A percentile compares a stretch with the other conserved stretches of the same genome.
Conservation (phyloP, 208 protist species). For the Acanthamoeba rhysodes region DNA sequence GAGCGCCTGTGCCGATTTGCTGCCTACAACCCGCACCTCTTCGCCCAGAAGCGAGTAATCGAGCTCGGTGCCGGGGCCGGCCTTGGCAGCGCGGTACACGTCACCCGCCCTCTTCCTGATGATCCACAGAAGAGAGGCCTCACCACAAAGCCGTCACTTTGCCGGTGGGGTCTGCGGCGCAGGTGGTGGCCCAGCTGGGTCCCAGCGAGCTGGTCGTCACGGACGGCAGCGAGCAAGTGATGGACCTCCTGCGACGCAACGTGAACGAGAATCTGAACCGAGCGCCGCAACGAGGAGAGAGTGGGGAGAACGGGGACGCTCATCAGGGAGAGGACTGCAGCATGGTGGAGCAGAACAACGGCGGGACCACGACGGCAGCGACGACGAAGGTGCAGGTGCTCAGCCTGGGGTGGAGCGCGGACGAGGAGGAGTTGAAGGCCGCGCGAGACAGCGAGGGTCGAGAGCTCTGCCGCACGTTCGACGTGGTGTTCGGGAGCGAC, state of each 20-base stretch:
- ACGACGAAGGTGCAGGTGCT: not conserved
- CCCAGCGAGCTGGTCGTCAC: not conserved
- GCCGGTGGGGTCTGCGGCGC: not conserved
- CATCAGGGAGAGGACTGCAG: not conserved
- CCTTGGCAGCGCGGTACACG: not conserved
- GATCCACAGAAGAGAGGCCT: not conserved
- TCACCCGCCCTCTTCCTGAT: not conserved
- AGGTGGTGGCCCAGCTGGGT: not conserved
- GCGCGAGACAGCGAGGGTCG: not conserved
- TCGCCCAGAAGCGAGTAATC: not conserved
- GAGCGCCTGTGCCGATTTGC: slow-evolving; percentile 17
- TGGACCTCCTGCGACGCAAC: slow-evolving; percentile 21
- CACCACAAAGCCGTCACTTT: not conserved
- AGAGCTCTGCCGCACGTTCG: slow-evolving; percentile 3
- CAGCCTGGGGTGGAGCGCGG: not conserved
- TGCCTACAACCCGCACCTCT: not conserved
- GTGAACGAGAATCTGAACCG: slow-evolving; percentile 40
- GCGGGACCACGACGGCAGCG: not conserved
- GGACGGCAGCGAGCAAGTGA: slow-evolving; percentile 21
- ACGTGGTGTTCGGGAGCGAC: slow-evolving; percentile 35
- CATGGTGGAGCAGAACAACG: not conserved
- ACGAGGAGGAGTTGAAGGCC: not conserved
- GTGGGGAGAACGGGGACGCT: not conserved
- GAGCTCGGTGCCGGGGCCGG: slow-evolving; percentile 10
- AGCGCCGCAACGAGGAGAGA: not conserved